Conservation (phyloP, 805 yeast species). For the Candida xyloterini region DNA sequence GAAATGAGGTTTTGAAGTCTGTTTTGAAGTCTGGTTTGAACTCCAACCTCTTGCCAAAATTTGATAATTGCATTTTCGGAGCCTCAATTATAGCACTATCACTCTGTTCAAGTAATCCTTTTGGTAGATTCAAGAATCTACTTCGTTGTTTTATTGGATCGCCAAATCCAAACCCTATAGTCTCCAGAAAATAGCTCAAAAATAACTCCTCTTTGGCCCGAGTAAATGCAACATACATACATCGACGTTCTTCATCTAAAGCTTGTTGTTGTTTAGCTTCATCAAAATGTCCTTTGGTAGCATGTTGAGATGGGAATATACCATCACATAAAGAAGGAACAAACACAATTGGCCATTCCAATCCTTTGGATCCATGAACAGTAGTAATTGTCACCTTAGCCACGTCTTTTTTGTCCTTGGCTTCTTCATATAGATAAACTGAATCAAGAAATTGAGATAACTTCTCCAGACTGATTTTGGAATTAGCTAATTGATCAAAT, state of each 20-base stretch:
- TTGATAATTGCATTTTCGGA: neutral
- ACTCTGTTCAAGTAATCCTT: constrained; percentile 3
- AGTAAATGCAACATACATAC: constrained; percentile 85
- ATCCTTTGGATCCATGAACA: constrained; percentile 88
- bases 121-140: constrained; percentile 9
- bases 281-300: constrained; percentile 23
- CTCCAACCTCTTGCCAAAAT: neutral
- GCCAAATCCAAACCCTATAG: constrained; percentile 17
- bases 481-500: constrained; percentile 5
- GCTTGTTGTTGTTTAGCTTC: constrained; percentile 19
- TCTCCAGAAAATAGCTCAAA: constrained; percentile 24
- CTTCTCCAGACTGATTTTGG: constrained; percentile 23
- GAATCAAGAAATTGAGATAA: constrained; percentile 33
- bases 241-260: constrained; percentile 67
- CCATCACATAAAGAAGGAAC: constrained; percentile 71
- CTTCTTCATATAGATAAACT: constrained; percentile 30
- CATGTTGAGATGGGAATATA: constrained; percentile 57
- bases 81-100: neutral
- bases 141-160: constrained; percentile 10
- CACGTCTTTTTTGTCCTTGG: constrained; percentile 7
- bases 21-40: neutral
- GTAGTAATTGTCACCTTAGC: constrained; percentile 56
- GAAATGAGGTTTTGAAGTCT: neutral
- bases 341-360: constrained; percentile 94
- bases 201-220: constrained; percentile 57